Percentiles rank a stretch among this genome's conserved stretches.
Conservation (phyloP, 768 basidiomycete genomes). For the Phaffia australis region DNA sequence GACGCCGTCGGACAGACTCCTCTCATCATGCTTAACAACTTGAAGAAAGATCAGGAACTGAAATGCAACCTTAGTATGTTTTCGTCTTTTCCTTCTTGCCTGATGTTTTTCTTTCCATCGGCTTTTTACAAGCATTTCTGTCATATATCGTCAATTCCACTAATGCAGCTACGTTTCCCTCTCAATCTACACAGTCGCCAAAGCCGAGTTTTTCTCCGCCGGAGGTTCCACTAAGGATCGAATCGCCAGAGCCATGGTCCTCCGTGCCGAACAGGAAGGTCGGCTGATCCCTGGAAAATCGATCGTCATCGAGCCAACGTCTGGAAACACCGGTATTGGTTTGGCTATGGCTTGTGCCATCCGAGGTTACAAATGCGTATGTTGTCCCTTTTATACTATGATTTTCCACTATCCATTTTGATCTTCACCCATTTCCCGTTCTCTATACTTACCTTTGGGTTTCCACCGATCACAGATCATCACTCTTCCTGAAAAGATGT, state of each 20-base stretch:
- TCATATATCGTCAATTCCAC: neutral
- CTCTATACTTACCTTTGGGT: neutral
- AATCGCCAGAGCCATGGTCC: slow-evolving; percentile 86
- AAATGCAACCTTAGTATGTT: slow-evolving; percentile 79
- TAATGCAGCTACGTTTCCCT: neutral
- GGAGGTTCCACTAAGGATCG: slow-evolving; percentile 95
- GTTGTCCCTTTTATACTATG: neutral
- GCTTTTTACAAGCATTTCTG: too few relatives aligned
- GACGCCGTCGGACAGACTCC: slow-evolving; percentile 86
- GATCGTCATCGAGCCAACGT: slow-evolving; percentile 71
- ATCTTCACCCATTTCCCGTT: neutral
- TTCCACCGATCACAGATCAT: too few relatives aligned
- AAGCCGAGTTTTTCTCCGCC: slow-evolving; percentile 77
- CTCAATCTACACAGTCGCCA: slow-evolving; percentile 52
- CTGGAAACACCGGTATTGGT: slow-evolving; percentile 97
- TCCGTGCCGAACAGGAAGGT: slow-evolving; percentile 82
- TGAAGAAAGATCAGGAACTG: slow-evolving; percentile 61
- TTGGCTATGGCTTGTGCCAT: slow-evolving; percentile 86
- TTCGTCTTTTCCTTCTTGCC: neutral
- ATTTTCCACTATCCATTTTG: slow-evolving; percentile 42
- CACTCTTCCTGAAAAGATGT: slow-evolving; percentile 92
- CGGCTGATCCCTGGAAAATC: slow-evolving; percentile 74
- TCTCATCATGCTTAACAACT: slow-evolving; percentile 69
- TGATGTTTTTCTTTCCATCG: neutral
- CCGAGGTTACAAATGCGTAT: slow-evolving; percentile 20